Evolutionary conservation across 129 eudicot genomes (phyloP), one percentile per base, ranked within the genome.

Genomic region (Solidago caesia): DNA sequence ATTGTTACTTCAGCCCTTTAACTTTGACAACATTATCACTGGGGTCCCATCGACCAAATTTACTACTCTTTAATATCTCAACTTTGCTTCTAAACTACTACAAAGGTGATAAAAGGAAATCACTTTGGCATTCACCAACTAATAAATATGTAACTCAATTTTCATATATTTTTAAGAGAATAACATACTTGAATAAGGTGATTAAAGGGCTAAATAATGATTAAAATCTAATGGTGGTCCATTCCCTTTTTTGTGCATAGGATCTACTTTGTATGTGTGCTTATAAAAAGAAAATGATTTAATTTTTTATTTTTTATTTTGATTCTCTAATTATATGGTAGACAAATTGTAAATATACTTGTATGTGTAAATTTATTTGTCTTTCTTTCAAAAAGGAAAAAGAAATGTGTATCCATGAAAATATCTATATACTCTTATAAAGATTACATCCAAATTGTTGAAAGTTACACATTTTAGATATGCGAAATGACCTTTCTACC

Each of bases 1-100:
- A 72, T 52, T 79, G 74, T 67, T 58, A 79, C 67, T 65, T 73
- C 74, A 73, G 83, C 73, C 79, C 67, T 79, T 64, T 16, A 79
- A 64, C 82, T 72, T 73, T 64, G 73, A 57, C 64, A 78, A 39
- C 74, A 62, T 79, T 73, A 39, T 64, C 83, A 73, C 56, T 79
- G 65, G 79, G 74, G 83, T 69, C 78, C 83, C 73, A 33, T 79
- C 61, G 21, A 33, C 69, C 66, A 55, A 71, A 73, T 52, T 73
- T 45, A 79, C 79, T 66, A 55, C 59, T 57, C 55, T 65, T 66
- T 45, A 79, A 79, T 29, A 33, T 65, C 39, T 43, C 44, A 65
- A 46, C 83, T 79, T 72, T 71, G 77, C 82, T 64, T 79, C 67
- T 61, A 52, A 59, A 72, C 52, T 55, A 72, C 62, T 44, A 42